These are phyloP conservation scores for Epichloe sylvatica DNA, from an alignment of 2,329 filamentous ascomycete genomes.

Conservation along the genomic window DNA sequence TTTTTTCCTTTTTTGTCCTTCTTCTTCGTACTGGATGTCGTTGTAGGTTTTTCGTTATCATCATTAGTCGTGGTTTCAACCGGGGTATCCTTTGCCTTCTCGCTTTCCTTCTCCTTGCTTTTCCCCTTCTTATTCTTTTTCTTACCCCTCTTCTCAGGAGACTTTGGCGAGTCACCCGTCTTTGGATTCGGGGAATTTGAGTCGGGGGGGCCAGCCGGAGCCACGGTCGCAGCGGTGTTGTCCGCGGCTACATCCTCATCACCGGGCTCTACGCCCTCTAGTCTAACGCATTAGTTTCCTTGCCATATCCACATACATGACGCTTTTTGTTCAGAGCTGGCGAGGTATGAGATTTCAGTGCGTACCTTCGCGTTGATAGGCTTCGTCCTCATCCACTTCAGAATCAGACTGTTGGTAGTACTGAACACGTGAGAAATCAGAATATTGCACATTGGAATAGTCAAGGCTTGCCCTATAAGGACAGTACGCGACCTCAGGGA, in stretches of 20 bases:
- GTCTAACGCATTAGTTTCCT: background rate
- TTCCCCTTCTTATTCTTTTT: conserved; percentile 11
- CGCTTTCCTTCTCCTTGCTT: conserved; percentile 7
- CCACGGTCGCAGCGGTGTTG: background rate
- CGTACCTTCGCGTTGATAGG: conserved; percentile 8
- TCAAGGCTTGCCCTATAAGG: conserved; percentile 26
- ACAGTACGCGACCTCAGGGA: conserved; percentile 24
- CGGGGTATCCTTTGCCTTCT: conserved; percentile 3
- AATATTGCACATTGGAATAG: conserved; percentile 25
- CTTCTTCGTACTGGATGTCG: conserved; percentile 10
- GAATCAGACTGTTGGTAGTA: conserved; percentile 26
- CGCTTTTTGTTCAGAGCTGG: background rate
- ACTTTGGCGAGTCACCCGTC: conserved; percentile 5
- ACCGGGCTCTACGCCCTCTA: conserved; percentile 1
- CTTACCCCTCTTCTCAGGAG: conserved; percentile 4
- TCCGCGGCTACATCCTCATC: conserved; percentile 2
- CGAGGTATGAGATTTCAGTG: background rate
- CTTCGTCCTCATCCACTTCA: conserved; percentile 22
- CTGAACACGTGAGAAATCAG: conserved; percentile 29
- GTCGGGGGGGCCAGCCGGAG: background rate
- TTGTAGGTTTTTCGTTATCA: conserved; percentile 4
- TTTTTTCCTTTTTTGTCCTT: conserved; percentile 12
- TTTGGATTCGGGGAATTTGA: conserved; percentile 2
- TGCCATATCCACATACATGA: background rate
- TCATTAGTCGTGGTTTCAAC: conserved; percentile 8